Conservation (phyloP, 495 filamentous ascomycete species). For the Aspergillus homomorphus region DNA sequence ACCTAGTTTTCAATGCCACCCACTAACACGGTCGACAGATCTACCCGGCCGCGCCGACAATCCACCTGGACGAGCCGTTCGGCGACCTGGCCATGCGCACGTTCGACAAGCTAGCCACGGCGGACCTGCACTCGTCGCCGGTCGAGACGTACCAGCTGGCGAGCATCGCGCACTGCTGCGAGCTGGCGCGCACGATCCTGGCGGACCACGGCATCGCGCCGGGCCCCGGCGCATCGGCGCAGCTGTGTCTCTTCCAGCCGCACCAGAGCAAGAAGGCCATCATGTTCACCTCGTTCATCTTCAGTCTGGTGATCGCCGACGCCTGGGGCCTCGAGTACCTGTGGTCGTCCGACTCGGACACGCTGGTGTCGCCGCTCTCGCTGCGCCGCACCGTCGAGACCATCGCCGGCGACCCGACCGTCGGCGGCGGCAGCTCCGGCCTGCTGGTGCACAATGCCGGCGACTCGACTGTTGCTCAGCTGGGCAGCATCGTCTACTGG, state of each 20-base stretch:
- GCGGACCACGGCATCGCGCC: slow-evolving; percentile 20
- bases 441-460: slow-evolving; percentile 31
- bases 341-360: slow-evolving; percentile 36
- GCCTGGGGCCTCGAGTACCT: slow-evolving; percentile 31
- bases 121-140: slow-evolving; percentile 20
- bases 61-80: slow-evolving; percentile 30
- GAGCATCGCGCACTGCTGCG: slow-evolving; percentile 27
- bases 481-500: slow-evolving; percentile 33
- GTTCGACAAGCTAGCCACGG: slow-evolving; percentile 20
- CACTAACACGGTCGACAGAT: slow-evolving; percentile 14
- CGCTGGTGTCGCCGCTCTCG: slow-evolving; percentile 26
- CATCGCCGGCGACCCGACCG: slow-evolving; percentile 27
- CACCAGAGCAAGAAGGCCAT: slow-evolving; percentile 35
- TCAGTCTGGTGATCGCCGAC: slow-evolving; percentile 30
- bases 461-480: slow-evolving; percentile 24
- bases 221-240: slow-evolving; percentile 12
- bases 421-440: slow-evolving; percentile 30
- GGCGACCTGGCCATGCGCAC: slow-evolving; percentile 32
- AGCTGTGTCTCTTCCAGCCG: slow-evolving; percentile 31
- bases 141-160: slow-evolving; percentile 19
- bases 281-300: slow-evolving; percentile 37
- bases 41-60: slow-evolving; percentile 24
- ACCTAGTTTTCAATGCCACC: neutral
- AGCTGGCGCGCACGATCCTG: slow-evolving; percentile 24
- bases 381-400: slow-evolving; percentile 29